Evolutionary conservation across 768 basidiomycete species (phyloP).

Genomic region (Baorangia bicolor): DNA sequence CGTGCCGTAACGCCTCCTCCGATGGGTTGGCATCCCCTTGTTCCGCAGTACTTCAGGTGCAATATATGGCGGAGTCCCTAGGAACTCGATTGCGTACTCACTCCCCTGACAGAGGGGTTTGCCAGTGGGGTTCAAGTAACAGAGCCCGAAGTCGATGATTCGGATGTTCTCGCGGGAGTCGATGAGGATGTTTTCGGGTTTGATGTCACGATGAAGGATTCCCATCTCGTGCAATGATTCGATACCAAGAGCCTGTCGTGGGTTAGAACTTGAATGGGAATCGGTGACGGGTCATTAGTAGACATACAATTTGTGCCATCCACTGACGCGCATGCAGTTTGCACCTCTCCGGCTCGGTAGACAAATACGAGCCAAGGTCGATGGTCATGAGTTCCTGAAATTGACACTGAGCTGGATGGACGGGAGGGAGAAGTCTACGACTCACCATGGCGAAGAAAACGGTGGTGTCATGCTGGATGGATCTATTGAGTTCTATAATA

Average conservation of each 20-base stretch:
- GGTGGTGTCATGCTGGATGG: constrained; percentile 29
- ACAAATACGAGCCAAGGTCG: constrained; percentile 36
- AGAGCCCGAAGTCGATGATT: constrained; percentile 43
- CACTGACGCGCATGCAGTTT: constrained; percentile 35
- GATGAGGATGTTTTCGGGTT: constrained; percentile 69
- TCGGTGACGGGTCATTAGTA: not conserved
- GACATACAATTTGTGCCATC: constrained; percentile 41
- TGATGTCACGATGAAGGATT: constrained; percentile 68
- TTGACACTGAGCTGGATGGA: not conserved
- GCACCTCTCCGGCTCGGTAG: constrained; percentile 20
- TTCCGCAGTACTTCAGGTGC: constrained; percentile 42
- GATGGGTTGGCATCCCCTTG: not conserved
- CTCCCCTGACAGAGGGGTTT: constrained; percentile 10
- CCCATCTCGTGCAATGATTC: constrained; percentile 53
- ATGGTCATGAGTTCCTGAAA: constrained; percentile 40
- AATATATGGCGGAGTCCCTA: constrained; percentile 39
- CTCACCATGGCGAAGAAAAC: constrained; percentile 43
- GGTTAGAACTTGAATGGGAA: not conserved
- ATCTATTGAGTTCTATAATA: constrained; percentile 40
- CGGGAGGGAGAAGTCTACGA: not conserved
- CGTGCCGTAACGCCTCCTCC: constrained; percentile 28
- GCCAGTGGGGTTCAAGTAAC: constrained; percentile 20
- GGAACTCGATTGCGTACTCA: constrained; percentile 25
- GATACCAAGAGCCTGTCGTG: constrained; percentile 40
- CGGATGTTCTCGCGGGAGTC: constrained; percentile 39